Evolutionary conservation across 2,329 filamentous ascomycete species (phyloP).

Genomic region (Chaetoscypha palmicola): DNA sequence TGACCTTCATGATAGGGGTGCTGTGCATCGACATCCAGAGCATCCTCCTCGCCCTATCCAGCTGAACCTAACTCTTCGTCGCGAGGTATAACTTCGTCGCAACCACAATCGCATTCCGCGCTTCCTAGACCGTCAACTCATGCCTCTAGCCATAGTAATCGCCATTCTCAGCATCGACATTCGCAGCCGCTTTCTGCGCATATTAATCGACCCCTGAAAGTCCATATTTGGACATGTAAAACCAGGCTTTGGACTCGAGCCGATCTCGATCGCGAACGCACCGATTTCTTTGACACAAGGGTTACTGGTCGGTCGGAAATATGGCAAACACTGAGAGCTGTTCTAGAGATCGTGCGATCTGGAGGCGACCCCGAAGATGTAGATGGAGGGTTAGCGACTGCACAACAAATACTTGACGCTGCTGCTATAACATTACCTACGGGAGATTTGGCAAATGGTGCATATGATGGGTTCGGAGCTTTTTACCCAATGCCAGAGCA

Average conservation of each 20-base stretch:
- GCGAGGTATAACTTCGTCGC: conserved; percentile 41
- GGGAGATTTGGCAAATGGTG: conserved; percentile 60
- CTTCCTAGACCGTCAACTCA: conserved; percentile 20
- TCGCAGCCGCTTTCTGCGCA: conserved; percentile 44
- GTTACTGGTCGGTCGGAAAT: conserved; percentile 71
- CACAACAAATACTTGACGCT: conserved; percentile 74
- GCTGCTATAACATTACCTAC: conserved; percentile 69
- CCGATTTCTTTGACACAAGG: conserved; percentile 84
- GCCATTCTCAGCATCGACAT: conserved; percentile 3
- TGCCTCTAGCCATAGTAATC: conserved; percentile 13
- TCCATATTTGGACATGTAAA: conserved; percentile 58
- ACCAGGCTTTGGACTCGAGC: conserved; percentile 62
- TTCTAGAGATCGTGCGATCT: conserved; percentile 59
- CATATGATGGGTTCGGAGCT: conserved; percentile 7
- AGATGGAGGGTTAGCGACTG: conserved; percentile 48
- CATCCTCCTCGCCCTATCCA: conserved; percentile 12
- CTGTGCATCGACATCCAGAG: conserved; percentile 2
- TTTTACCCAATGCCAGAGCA: conserved; percentile 59
- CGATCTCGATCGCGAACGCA: conserved; percentile 62
- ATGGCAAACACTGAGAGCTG: conserved; percentile 68
- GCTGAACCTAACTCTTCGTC: conserved; percentile 38
- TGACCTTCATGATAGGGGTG: conserved; percentile 4
- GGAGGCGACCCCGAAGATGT: conserved; percentile 33
- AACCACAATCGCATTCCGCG: conserved; percentile 21
- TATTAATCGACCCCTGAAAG: conserved; percentile 62